Evolutionary conservation across 352 stramenopile genomes (phyloP).

Genomic region (Phytophthora syringae): DNA sequence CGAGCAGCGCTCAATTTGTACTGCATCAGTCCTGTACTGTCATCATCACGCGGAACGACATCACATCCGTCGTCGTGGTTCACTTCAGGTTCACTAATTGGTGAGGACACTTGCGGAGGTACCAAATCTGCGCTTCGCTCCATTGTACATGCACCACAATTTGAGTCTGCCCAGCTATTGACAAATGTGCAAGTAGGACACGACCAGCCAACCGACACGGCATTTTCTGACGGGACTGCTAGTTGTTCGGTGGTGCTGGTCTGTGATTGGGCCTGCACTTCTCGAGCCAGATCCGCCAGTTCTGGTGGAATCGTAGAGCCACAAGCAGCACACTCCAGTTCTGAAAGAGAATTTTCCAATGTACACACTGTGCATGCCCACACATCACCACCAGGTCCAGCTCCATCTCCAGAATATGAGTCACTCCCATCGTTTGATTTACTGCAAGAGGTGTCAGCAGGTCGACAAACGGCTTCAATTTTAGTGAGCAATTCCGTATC

Average conservation of each 20-base stretch:
- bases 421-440: conserved; percentile 26
- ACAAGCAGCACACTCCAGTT: conserved; percentile 70
- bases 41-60: background rate
- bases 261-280: conserved; percentile 30
- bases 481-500: conserved; percentile 49
- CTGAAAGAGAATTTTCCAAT: conserved; percentile 64
- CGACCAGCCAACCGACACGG: conserved; percentile 45
- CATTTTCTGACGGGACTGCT: conserved; percentile 1
- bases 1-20: conserved; percentile 40
- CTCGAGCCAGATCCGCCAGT: conserved; percentile 37
- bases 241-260: conserved; percentile 5
- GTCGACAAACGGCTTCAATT: conserved; percentile 35
- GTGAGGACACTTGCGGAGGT: conserved; percentile 12
- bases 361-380: conserved; percentile 77
- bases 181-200: conserved; percentile 74
- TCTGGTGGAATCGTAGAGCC: conserved; percentile 64
- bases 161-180: conserved; percentile 58
- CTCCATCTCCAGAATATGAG: conserved; percentile 15
- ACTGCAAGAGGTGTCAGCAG: conserved; percentile 9
- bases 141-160: conserved; percentile 62
- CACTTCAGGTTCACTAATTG: background rate
- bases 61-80: conserved; percentile 14
- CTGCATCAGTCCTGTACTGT: background rate
- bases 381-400: conserved; percentile 36
- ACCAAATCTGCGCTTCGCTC: conserved; percentile 56